Evolutionary conservation across 1,284 basidiomycete species (phyloP).

Genomic region (Leccinum holopus): DNA sequence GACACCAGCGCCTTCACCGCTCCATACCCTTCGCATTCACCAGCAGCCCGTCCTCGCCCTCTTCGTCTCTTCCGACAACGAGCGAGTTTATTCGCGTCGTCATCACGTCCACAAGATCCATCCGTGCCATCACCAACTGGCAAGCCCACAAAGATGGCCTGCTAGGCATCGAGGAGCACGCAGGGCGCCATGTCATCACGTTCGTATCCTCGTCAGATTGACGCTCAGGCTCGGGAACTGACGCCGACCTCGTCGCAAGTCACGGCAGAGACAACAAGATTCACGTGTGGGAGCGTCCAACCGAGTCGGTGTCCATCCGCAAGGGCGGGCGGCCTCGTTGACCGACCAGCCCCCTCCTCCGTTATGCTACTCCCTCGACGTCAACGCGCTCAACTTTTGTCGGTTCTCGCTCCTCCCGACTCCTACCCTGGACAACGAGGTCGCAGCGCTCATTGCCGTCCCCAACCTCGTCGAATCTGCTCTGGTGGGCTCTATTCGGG

Average conservation of each 20-base stretch:
- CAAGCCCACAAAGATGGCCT: conserved; percentile 74
- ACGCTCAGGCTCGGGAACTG: neutral
- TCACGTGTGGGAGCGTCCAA: conserved; percentile 60
- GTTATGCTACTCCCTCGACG: conserved; percentile 68
- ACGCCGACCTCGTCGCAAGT: conserved; percentile 30
- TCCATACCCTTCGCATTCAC: conserved; percentile 76
- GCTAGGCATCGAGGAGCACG: conserved; percentile 75
- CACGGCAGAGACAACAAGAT: conserved; percentile 86
- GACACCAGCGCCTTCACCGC: conserved; percentile 50
- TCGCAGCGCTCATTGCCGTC: conserved; percentile 65
- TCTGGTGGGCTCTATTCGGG: conserved; percentile 48
- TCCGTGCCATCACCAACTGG: conserved; percentile 75
- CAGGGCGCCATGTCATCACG: conserved; percentile 63
- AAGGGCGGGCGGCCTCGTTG: conserved; percentile 55
- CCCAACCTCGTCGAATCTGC: conserved; percentile 88
- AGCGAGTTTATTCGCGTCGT: conserved; percentile 69
- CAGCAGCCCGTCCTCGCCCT: conserved; percentile 56
- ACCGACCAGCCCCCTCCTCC: conserved; percentile 50
- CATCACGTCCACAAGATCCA: conserved; percentile 67
- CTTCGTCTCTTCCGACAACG: conserved; percentile 64
- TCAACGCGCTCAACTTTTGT: conserved; percentile 90
- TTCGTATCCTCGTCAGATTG: conserved; percentile 34
- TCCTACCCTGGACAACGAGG: conserved; percentile 12
- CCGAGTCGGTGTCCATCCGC: conserved; percentile 41
- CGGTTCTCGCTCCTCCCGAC: conserved; percentile 60